Evolutionary conservation across 129 eudicot species (phyloP), one percentile per base, ranked within the genome.

Genomic region (Flaveria linearis): DNA sequence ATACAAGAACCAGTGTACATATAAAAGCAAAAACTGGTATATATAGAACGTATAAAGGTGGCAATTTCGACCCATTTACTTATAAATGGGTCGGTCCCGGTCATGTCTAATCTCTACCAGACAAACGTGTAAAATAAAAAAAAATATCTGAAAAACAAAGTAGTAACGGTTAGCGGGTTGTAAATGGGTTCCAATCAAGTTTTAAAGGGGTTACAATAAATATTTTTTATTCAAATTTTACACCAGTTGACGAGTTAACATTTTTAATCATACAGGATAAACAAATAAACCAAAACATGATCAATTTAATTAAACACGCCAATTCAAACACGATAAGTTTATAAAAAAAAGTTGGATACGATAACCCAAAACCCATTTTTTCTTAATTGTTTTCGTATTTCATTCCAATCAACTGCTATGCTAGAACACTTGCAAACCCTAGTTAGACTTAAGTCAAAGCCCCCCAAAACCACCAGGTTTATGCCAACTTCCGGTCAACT

Each of bases 1-100:
- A 78, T 9, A 13, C 77, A 71, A 47, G 28, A 71, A 78, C 7
- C 55, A 58, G 46, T 17, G 28, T 41, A 68, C 15, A 55, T 39
- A 61, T 71, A 43, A 25, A 78, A 33, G 5, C 82, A 43, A 69
- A 41, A 60, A 69, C 3, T 18, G 43, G 50, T 45, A 36, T 4
- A 28, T 42, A 68, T 16, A 68, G 23, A 67, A 17, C 1, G 0
- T 12, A 25, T 25, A 61, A 5, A 61, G 17, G 39, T 26, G 3
- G 20, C 20, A 61, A 26, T 26, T 61, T 13, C 3, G 42, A 25
- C 17, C n/a, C 68, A 61, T 49, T 49, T 49, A 49, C n/a, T 49
- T 49, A 49, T 49, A 16, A 49, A 49, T 14, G 4, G 53, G 5
- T 49, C 17, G 0, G 14, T 49, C 16, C n/a, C 3, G 7, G n/a